These are phyloP conservation scores for Capronia coronata DNA, from an alignment of 2,329 filamentous ascomycete species.

Conservation along the genomic window DNA sequence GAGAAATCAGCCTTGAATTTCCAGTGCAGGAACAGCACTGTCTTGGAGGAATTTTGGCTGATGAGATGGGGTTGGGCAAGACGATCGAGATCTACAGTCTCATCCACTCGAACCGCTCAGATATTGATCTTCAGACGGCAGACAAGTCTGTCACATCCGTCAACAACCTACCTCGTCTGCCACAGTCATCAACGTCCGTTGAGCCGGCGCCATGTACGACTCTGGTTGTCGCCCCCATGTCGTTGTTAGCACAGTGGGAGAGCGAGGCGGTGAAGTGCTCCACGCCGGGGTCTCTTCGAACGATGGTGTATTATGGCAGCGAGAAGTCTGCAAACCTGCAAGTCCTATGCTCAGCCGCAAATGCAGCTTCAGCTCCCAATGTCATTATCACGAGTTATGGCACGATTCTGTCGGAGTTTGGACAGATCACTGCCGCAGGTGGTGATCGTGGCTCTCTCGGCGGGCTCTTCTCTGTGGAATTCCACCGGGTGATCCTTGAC, in stretches of 20 bases:
- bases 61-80: constrained; percentile 96
- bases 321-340: constrained; percentile 77
- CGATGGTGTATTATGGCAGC: constrained; percentile 82
- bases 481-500: constrained; percentile 91
- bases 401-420: constrained; percentile 82
- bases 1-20: constrained; percentile 85
- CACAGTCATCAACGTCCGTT: constrained; percentile 51
- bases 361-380: constrained; percentile 70
- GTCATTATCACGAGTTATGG: constrained; percentile 94
- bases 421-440: constrained; percentile 60
- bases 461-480: constrained; percentile 85
- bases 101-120: constrained; percentile 72
- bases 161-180: constrained; percentile 57
- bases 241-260: constrained; percentile 92
- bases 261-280: constrained; percentile 91
- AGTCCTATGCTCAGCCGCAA: constrained; percentile 67
- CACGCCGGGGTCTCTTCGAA: constrained; percentile 70
- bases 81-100: constrained; percentile 98
- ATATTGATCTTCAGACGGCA: constrained; percentile 36
- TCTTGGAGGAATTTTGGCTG: constrained; percentile 83
- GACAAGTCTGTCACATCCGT: constrained; percentile 42
- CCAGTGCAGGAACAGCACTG: constrained; percentile 92
- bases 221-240: constrained; percentile 93
- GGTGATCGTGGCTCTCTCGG: constrained; percentile 59
- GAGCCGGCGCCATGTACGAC: constrained; percentile 78